These are phyloP conservation scores for Vitis rotundifolia DNA, from an alignment of 164 flowering plant species.

Conservation along the genomic window DNA sequence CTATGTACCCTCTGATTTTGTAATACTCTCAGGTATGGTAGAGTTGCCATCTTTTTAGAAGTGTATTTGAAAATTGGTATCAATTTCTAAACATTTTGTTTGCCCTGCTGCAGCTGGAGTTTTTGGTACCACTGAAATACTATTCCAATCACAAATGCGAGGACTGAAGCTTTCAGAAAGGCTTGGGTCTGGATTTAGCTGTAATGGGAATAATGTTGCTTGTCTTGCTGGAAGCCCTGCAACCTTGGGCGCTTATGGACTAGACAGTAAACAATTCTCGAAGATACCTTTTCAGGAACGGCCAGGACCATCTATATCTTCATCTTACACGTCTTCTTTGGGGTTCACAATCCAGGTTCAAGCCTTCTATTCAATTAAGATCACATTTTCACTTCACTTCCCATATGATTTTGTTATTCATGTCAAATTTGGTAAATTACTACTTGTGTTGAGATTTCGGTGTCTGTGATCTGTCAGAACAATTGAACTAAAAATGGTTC, in stretches of 20 bases:
- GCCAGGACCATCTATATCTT: conserved; percentile 65
- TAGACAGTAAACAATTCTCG: conserved; percentile 32
- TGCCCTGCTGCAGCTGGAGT: conserved; percentile 47
- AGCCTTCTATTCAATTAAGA: neutral
- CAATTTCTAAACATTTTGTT: neutral
- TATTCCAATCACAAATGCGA: conserved; percentile 51
- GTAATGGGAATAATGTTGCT: conserved; percentile 57
- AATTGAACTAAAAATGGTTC: too few species aligned
- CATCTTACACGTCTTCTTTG: conserved; percentile 52
- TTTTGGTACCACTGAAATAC: conserved; percentile 51
- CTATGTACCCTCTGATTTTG: conserved; percentile 46
- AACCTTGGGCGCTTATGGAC: conserved; percentile 43
- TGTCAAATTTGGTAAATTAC: neutral
- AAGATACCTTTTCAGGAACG: conserved; percentile 44
- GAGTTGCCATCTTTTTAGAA: neutral
- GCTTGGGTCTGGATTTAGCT: conserved; percentile 57
- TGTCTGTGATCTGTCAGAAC: too few species aligned
- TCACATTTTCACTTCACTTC: neutral
- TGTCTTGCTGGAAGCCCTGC: conserved; percentile 52
- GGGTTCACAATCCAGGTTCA: conserved; percentile 63
- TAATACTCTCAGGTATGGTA: conserved; percentile 52
- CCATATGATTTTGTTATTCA: neutral
- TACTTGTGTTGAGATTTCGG: too few species aligned
- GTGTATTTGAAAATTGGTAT: neutral
- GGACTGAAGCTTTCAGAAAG: conserved; percentile 49